Base-by-base conservation (phyloP, 352 stramenopile genomes). In the Globisporangium ultimum region DNA sequence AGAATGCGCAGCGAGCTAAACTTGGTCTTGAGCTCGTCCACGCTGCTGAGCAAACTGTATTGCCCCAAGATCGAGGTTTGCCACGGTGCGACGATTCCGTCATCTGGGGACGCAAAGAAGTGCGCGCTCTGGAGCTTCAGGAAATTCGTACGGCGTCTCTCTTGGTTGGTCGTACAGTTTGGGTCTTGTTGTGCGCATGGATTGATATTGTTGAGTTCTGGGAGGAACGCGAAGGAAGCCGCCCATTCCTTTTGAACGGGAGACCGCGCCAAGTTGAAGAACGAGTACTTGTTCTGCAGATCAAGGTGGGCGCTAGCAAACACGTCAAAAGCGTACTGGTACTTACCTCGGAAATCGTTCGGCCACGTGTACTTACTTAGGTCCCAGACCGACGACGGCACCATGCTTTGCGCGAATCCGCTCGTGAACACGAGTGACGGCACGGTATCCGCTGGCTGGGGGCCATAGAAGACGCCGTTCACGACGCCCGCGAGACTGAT, bases 391-490 rank as follows among this genome's bases (percentile, higher is more conserved):
- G n/a, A 48, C 9, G n/a, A 5, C 1, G 64, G 69, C 0, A 78
- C 11, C 15, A 72, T 28, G 4, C 55, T 49, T 6, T 64, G 63
- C 3, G 60, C 65, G 20, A 80, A 57, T 1, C 42, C 18, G 4
- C 58, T 55, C 2, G 48, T 15, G 7, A 82, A 63, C 17, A 60
- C 55, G 41, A 52, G 18, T 15, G 51, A 24, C 2, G 64, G n/a
- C 0, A 24, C 13, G 0, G 5, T 3, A 43, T 80, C 70, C 0
- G 11, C 52, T 0, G 53, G 42, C 24, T 87, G 74, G 0, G 73
- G 76, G 0, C 76, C 76, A 45, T 78, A 73, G 53, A 86, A 88
- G 20, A 70, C 32, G 36, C 78, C 78, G 55, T 88, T 86, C 17
- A 70, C 53, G 0, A 46, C 58, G 2, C 68, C 73, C 0, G 75